phyloP scores from a whole-genome alignment of 139 green algal species.

The Mychonastes homosphaera region DNA sequence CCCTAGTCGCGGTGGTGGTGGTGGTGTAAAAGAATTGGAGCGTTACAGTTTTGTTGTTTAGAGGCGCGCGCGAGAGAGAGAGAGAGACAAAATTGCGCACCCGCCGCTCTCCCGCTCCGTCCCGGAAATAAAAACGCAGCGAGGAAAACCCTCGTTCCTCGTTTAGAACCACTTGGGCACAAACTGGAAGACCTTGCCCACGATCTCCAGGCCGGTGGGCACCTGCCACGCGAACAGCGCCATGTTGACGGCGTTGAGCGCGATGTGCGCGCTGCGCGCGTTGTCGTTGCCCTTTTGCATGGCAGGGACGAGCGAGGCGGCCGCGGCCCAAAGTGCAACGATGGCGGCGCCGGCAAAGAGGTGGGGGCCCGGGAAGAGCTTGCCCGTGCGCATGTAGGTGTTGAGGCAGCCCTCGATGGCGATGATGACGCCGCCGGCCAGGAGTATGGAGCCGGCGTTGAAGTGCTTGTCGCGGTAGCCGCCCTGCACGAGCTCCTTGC shows the following conservation, averaged over 20 bases:
- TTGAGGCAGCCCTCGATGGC: slow-evolving; percentile 80
- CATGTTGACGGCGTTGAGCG: slow-evolving; percentile 79
- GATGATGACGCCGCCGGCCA: slow-evolving; percentile 74
- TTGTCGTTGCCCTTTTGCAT: slow-evolving; percentile 96
- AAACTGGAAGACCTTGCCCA: slow-evolving; percentile 83
- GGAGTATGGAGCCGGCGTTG: slow-evolving; percentile 68
- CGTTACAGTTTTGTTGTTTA: no score
- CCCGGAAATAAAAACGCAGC: no score
- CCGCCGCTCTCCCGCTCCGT: no score
- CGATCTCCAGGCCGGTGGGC: slow-evolving; percentile 92
- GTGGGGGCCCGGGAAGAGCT: slow-evolving; percentile 97
- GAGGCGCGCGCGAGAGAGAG: no score
- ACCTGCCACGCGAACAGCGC: slow-evolving; percentile 85
- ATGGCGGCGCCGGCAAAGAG: slow-evolving; percentile 90
- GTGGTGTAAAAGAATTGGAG: no score
- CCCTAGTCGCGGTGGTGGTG: no score
- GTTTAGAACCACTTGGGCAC: no score
- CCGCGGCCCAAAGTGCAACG: slow-evolving; percentile 80
- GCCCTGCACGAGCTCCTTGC: slow-evolving; percentile 76
- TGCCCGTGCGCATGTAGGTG: slow-evolving; percentile 86
- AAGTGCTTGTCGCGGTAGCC: slow-evolving; percentile 78
- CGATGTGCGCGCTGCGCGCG: slow-evolving; percentile 82
- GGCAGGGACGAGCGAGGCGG: slow-evolving; percentile 74
- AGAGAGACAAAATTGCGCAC: no score
- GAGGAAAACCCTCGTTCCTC: no score